Evolutionary conservation across 148 eudicot genomes (phyloP), one percentile per base, ranked within the genome.

Genomic region (Camellia lanceoleosa): DNA sequence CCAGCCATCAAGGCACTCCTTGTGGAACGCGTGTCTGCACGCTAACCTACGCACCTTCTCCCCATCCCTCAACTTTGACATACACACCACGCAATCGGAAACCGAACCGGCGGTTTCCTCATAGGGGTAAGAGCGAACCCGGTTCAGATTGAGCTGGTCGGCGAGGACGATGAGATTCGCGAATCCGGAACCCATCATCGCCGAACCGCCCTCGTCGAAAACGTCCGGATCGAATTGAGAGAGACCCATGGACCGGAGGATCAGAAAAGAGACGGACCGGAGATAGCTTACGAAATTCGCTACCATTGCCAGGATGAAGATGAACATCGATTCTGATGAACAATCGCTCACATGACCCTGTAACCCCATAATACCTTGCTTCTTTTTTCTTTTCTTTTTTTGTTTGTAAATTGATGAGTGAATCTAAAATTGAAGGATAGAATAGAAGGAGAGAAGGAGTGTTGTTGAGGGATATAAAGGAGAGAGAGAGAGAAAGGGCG

Each of bases 11-110:
- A 93, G 85, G 81, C 96, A 93, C 38, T 85, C 87, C 73, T 80
- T 88, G 76, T 93, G 98, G 75, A 93, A 93, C 42, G 89, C 92
- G 80, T 93, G 98, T 18, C 86, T 68, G 80, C 98, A 93, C 3
- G 82, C 75, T n/a, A 93, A 76, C 77, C 61, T 71, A 41, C 94
- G 87, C 70, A 93, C 94, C 19, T 23, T 73, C 68, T 92, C 91
- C 3, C 96, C 94, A 38, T 88, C 83, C 18, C 66, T 74, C 3
- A 92, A 16, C 15, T 82, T 68, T 75, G 80, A 83, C 64, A 92
- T 54, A 78, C 98, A 93, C 81, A 93, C 87, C 63, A 89, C 89
- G 79, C 96, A 93, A 2, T 78, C 83, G 0, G 86, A 43, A 2
- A 81, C 72, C 74, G 44, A 15, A n/a, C 78, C 80, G 69, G 3